Evolutionary conservation across 2,329 filamentous ascomycete species (phyloP).

Genomic region (Graphium sp.): DNA sequence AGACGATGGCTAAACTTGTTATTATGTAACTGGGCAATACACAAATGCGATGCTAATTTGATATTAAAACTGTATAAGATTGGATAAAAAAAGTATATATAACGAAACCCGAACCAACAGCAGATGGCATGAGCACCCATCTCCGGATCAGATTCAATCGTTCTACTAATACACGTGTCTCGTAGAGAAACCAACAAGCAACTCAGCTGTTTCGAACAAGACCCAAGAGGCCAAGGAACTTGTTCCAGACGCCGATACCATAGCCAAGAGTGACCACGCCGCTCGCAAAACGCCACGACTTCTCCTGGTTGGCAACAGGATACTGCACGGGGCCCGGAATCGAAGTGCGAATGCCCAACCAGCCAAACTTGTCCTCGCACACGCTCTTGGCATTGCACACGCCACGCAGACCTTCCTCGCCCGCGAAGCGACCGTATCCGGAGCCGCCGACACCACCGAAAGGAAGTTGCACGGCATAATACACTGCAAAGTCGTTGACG

Average conservation of each 20-base stretch:
- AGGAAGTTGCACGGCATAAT: constrained; percentile 84
- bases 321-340: constrained; percentile 75
- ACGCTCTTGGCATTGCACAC: constrained; percentile 81
- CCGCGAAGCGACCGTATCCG: constrained; percentile 86
- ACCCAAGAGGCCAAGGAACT: constrained; percentile 20
- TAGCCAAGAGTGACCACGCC: constrained; percentile 47
- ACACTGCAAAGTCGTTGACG: constrained; percentile 89
- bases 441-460: constrained; percentile 86
- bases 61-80: no score
- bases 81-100: no score
- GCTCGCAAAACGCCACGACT: constrained; percentile 48
- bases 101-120: no score
- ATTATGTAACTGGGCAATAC: no score
- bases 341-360: constrained; percentile 49
- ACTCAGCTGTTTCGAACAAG: constrained; percentile 24
- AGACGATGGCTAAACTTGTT: no score
- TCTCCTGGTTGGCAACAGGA: constrained; percentile 49
- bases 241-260: constrained; percentile 20
- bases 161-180: no score
- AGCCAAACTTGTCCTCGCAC: constrained; percentile 55
- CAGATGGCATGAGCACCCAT: no score
- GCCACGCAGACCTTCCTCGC: constrained; percentile 69
- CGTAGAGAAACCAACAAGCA: no score
- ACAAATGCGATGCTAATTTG: no score
- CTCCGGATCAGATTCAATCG: no score